Base-by-base conservation (phyloP, 768 basidiomycete species). In the Rhodosporidiobolus sp. region DNA sequence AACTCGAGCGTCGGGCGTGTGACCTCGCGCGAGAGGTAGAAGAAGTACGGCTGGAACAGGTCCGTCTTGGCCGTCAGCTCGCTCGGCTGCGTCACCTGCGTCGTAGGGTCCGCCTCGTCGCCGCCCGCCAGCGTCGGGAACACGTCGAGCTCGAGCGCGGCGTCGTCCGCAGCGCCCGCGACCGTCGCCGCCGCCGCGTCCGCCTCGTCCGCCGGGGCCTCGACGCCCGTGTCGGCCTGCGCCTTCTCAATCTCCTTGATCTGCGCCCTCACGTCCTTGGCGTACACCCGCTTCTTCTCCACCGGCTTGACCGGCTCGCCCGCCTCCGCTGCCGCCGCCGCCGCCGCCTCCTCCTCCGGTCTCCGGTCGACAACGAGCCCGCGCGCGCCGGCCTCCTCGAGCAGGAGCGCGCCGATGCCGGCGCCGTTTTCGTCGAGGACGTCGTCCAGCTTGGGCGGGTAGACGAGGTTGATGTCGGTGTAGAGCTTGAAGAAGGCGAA, bases 401-500 rank as follows among this genome's bases (percentile, higher is more conserved):
- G 83, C 74, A 83, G 86, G 81, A 94, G 90, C 6, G 95, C 94
- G 58, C 91, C 92, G 49, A 98, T 86, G 12, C 93, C 92, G 26
- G 93, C 94, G n/a, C 82, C 83, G 22, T 86, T 90, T 61, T 83
- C 84, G 78, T 94, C 94, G 77, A 95, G 91, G 78, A 91, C 91
- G 75, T 85, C 86, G 79, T 99, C 94, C 70, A 96, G 80, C 20
- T 92, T 90, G 0, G 96, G 95, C n/a, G 96, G 96, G 79, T 99
- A 99, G 35, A 92, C 87, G 59, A 98, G 85, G 73, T 91, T 91
- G 49, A 86, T 86, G 79, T 97, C 94, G n/a, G 90, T 89, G 83
- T 93, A 99, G n/a, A 99, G 87, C 83, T 95, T 96, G 86, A 93
- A 99, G 80, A 96, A 88, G 30, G 93, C 90, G 79, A 99, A 99